Percentiles rank a stretch among this genome's conserved stretches.
phyloP scores from a whole-genome alignment of 768 basidiomycete species.

The Crucibulum laeve region DNA sequence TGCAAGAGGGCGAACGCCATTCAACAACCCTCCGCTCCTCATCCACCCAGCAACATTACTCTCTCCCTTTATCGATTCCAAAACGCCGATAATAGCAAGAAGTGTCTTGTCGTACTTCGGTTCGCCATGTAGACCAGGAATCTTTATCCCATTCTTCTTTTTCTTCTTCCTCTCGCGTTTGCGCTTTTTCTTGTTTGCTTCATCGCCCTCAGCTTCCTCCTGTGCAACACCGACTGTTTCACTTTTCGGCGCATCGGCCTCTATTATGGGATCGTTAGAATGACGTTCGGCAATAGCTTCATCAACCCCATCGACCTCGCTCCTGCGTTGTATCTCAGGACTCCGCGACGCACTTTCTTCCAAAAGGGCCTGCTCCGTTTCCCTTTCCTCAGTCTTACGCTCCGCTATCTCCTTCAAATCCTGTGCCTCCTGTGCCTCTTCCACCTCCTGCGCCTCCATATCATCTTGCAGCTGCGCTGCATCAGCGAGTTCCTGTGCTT shows the following conservation, averaged over 20 bases:
- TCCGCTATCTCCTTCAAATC: conserved; percentile 10
- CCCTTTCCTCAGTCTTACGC: not conserved
- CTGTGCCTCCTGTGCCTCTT: conserved; percentile 8
- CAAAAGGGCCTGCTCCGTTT: conserved; percentile 2
- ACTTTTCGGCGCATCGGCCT: not conserved
- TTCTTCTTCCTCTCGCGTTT: conserved; percentile 7
- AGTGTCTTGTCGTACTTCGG: conserved; percentile 46
- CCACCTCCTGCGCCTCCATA: conserved; percentile 2
- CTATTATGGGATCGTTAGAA: not conserved
- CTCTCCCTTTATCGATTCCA: conserved; percentile 55
- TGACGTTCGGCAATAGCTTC: no score
- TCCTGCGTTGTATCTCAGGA: no score
- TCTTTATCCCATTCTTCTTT: not conserved
- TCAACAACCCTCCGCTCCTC: conserved; percentile 44
- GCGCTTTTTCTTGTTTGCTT: conserved; percentile 13
- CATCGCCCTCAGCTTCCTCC: no score
- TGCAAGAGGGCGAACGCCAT: conserved; percentile 1
- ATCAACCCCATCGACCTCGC: not conserved
- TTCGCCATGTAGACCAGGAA: not conserved
- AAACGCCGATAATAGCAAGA: conserved; percentile 62
- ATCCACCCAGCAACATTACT: conserved; percentile 70
- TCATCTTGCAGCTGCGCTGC: conserved; percentile 6
- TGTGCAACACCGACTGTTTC: no score
- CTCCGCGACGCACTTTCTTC: no score
- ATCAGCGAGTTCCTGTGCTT: conserved; percentile 4